Conservation (phyloP, 441 rosid species). For the Aquilaria agallochum region DNA sequence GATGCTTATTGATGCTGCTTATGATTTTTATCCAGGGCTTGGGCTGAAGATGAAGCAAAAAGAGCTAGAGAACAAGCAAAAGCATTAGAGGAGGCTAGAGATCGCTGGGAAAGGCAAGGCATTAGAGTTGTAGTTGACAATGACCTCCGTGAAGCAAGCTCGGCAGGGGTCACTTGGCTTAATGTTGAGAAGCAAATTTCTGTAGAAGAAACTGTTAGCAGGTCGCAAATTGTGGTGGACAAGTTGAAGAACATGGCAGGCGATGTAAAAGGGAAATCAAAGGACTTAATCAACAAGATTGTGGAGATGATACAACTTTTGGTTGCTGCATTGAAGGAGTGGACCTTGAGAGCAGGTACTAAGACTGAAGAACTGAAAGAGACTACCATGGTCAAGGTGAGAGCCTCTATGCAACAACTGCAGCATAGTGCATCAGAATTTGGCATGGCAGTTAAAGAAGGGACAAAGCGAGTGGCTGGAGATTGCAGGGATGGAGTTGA, state of each 20-base stretch:
- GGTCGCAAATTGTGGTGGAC: constrained; percentile 56
- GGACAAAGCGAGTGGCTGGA: constrained; percentile 61
- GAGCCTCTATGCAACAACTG: constrained; percentile 44
- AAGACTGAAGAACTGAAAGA: constrained; percentile 42
- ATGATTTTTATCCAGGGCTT: constrained; percentile 43
- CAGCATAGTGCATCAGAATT: constrained; percentile 48
- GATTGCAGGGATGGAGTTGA: constrained; percentile 72
- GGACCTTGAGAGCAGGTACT: constrained; percentile 28
- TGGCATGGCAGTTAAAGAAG: constrained; percentile 44
- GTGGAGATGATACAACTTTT: constrained; percentile 38
- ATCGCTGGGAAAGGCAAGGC: constrained; percentile 83
- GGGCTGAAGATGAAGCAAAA: constrained; percentile 98
- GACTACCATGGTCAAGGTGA: constrained; percentile 27
- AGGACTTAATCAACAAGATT: constrained; percentile 45
- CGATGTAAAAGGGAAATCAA: constrained; percentile 51
- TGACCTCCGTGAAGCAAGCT: constrained; percentile 70
- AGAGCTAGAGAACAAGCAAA: constrained; percentile 81
- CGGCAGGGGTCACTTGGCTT: constrained; percentile 54
- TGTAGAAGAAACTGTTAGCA: constrained; percentile 53
- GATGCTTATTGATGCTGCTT: no score
- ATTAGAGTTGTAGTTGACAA: constrained; percentile 77
- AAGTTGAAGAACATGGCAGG: constrained; percentile 63
- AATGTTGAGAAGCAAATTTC: constrained; percentile 47
- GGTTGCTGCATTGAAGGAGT: constrained; percentile 40
- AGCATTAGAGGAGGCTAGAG: constrained; percentile 83